These are phyloP conservation scores for Rhexocercosporidium sp. DNA, from an alignment of 2,329 filamentous ascomycete species.

Conservation along the genomic window DNA sequence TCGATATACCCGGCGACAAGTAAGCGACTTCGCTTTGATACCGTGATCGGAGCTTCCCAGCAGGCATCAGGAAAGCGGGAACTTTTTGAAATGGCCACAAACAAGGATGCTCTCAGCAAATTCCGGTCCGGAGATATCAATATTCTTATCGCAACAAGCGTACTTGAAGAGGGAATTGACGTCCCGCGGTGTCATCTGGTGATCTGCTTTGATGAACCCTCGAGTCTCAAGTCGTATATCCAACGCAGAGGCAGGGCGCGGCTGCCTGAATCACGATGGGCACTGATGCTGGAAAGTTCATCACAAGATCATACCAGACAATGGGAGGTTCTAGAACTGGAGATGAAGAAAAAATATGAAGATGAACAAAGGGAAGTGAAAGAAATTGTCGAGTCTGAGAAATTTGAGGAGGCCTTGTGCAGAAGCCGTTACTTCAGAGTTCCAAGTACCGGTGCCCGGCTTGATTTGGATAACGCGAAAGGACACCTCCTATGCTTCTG, in stretches of 20 bases:
- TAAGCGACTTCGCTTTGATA: constrained; percentile 8
- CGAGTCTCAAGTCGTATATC: constrained; percentile 18
- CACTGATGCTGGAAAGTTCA: neutral
- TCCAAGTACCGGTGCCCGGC: constrained; percentile 16
- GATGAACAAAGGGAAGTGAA: constrained; percentile 3
- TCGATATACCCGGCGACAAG: constrained; percentile 6
- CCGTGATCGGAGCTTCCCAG: constrained; percentile 6
- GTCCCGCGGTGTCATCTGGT: constrained; percentile 17
- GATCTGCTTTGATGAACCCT: constrained; percentile 18
- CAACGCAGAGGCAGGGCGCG: constrained; percentile 16
- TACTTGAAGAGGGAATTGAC: constrained; percentile 17
- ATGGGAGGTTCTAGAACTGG: constrained; percentile 9
- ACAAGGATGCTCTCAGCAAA: constrained; percentile 8
- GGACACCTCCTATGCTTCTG: constrained; percentile 12
- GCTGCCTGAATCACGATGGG: constrained; percentile 8
- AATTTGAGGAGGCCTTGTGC: neutral
- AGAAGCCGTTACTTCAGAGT: constrained; percentile 13
- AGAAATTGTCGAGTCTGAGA: constrained; percentile 3
- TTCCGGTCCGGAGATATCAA: constrained; percentile 16
- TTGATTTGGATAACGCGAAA: constrained; percentile 16
- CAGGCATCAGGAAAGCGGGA: constrained; percentile 2
- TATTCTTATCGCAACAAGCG: constrained; percentile 16
- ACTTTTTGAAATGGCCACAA: neutral
- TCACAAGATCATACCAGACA: neutral
- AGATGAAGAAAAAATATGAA: constrained; percentile 12